phyloP scores from a whole-genome alignment of 345 rosid species.

The Cochlearia excelsa region DNA sequence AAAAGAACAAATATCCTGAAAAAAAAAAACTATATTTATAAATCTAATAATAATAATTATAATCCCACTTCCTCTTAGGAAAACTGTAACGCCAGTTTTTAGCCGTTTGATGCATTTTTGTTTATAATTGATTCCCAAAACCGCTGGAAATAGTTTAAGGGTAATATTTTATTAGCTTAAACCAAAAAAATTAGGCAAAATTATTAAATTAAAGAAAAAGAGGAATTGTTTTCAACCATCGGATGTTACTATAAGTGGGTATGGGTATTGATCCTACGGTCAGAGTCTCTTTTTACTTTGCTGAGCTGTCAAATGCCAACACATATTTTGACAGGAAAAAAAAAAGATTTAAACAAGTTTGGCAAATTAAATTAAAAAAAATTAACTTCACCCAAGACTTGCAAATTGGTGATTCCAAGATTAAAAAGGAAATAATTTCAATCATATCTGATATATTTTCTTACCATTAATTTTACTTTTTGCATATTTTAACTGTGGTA shows the following conservation, averaged over 20 bases:
- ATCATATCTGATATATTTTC: too few species aligned
- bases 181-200: neutral
- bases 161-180: neutral
- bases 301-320: conserved; percentile 22
- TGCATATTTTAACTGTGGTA: too few species aligned
- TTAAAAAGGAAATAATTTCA: too few species aligned
- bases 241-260: conserved; percentile 9
- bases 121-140: conserved; percentile 19
- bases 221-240: neutral
- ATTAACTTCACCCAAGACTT: too few species aligned
- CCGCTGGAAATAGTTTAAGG: conserved; percentile 21
- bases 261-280: conserved; percentile 24
- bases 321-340: too few species aligned
- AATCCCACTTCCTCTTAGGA: conserved; percentile 19
- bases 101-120: conserved; percentile 51
- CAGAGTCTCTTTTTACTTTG: neutral
- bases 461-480: too few species aligned
- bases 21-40: conserved; percentile 9
- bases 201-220: neutral
- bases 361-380: neutral
- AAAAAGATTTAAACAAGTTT: too few species aligned
- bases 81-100: conserved; percentile 48
- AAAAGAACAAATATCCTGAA: conserved; percentile 15
- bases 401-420: too few species aligned
- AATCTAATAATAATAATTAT: too few species aligned